phyloP scores from a whole-genome alignment of 306 rosid genomes.

The Fagus crenata region DNA sequence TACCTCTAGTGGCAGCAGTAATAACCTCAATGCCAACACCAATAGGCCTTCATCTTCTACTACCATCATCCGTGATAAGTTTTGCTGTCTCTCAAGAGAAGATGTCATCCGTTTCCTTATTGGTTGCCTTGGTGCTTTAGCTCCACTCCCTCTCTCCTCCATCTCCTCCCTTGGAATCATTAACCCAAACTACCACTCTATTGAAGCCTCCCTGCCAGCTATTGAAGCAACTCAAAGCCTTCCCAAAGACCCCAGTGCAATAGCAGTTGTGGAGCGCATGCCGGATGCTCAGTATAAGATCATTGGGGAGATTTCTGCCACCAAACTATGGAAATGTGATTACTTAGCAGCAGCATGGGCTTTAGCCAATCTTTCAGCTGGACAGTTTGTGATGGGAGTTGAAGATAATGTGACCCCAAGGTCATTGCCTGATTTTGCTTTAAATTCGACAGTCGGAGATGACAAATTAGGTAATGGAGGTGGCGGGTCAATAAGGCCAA shows the following conservation, averaged over 20 bases:
- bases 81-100: conserved; percentile 92
- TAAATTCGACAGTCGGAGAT: conserved; percentile 38
- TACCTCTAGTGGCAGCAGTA: conserved; percentile 53
- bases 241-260: conserved; percentile 74
- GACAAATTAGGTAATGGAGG: conserved; percentile 36
- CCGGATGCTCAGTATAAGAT: conserved; percentile 59
- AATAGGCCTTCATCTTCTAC: conserved; percentile 56
- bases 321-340: conserved; percentile 93
- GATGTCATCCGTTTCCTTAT: conserved; percentile 92
- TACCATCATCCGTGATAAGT: conserved; percentile 49
- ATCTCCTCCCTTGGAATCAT: conserved; percentile 71
- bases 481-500: conserved; percentile 46
- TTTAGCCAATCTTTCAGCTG: conserved; percentile 79
- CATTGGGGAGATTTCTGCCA: conserved; percentile 90
- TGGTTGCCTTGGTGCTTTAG: conserved; percentile 96
- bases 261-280: conserved; percentile 67
- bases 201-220: conserved; percentile 74
- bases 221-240: conserved; percentile 55
- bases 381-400: conserved; percentile 96
- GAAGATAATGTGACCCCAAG: conserved; percentile 72
- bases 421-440: conserved; percentile 37
- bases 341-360: conserved; percentile 93
- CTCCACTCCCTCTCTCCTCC: conserved; percentile 92
- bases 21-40: conserved; percentile 44
- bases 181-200: conserved; percentile 61